Base-by-base conservation (phyloP, 2,329 filamentous ascomycete species). In the Aspergillus sp. region DNA sequence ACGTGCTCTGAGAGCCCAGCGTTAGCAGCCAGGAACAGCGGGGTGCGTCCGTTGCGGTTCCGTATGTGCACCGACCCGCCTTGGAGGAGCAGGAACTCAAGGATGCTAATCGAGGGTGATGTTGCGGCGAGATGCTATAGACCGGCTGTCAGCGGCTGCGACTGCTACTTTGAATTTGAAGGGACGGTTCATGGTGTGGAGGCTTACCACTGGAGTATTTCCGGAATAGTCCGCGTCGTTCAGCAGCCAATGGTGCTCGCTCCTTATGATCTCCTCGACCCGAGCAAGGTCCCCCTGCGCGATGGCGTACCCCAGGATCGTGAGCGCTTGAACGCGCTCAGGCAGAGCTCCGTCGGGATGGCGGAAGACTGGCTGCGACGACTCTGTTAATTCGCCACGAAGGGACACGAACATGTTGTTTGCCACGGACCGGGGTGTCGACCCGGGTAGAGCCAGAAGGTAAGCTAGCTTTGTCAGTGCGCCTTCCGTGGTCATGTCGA, bases 381-480 rank as follows among this genome's bases (percentile, higher is more conserved):
- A 85, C 76, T 93, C 91, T 11, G 92, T 96, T 78, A 97, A 86
- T 79, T 97, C 93, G 50, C 93, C 93, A 54, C 92, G 87, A 23
- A 97, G 82, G 11, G 90, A 91, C 25, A 84, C 79, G 7, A 90
- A 88, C 87, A 97, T 96, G 64, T 84, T 83, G 64, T 81, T 82
- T 3, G 87, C 84, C 30, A 97, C 87, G 23, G 91, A 88, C 57
- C 84, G 81, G 7, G 85, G 82, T 0, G 85, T 83, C n/a, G 90
- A 81, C 34, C 82, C 83, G 1, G 90, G 87, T 4, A 87, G 76
- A 4, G 91, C 90, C 19, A 97, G 84, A 3, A 97, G 85, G 75
- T 96, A 96, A 1, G 92, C 91, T 30, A 97, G 84, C 77, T 97
- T 97, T 22, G 93, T 95, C 68, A 97, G 85, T 6, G 93, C 93